A percentile compares a stretch with the other conserved stretches of the same genome.
Conservation (phyloP, 2,329 filamentous ascomycete species). For the Diaporthe capsici region DNA sequence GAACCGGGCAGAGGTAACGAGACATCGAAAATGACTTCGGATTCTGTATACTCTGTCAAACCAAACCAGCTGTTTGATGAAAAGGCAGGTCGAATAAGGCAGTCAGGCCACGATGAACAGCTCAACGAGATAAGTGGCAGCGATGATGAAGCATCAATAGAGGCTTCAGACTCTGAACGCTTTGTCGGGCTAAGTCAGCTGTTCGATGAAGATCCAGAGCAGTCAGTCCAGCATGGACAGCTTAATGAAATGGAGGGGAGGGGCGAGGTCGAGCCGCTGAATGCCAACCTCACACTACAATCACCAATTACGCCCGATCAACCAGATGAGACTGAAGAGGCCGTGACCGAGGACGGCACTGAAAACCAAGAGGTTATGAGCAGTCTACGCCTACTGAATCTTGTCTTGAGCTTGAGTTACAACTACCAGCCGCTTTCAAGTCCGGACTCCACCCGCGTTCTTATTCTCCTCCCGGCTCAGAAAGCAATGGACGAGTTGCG, state of each 20-base stretch:
- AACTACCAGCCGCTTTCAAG: background rate
- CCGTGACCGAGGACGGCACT: no score
- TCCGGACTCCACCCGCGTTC: background rate
- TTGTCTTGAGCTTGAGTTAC: background rate
- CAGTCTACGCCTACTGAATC: background rate
- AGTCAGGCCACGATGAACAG: background rate
- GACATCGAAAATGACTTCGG: no score
- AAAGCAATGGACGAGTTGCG: background rate
- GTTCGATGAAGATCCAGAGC: background rate
- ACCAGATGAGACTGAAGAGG: background rate
- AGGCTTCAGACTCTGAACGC: background rate
- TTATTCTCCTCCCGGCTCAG: slow-evolving; percentile 5
- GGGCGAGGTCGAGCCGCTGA: no score
- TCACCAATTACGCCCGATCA: background rate
- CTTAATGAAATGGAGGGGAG: no score
- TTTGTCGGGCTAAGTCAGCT: no score
- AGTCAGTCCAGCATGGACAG: background rate
- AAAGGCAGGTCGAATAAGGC: background rate
- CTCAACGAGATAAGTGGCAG: no score
- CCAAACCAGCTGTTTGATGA: background rate
- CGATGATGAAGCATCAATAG: background rate
- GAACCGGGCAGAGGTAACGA: background rate
- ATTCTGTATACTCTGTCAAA: no score
- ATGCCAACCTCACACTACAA: background rate
- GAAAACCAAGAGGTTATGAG: background rate